Conservation (phyloP, 2,329 filamentous ascomycete species). For the Thielaviopsis euricoi region DNA sequence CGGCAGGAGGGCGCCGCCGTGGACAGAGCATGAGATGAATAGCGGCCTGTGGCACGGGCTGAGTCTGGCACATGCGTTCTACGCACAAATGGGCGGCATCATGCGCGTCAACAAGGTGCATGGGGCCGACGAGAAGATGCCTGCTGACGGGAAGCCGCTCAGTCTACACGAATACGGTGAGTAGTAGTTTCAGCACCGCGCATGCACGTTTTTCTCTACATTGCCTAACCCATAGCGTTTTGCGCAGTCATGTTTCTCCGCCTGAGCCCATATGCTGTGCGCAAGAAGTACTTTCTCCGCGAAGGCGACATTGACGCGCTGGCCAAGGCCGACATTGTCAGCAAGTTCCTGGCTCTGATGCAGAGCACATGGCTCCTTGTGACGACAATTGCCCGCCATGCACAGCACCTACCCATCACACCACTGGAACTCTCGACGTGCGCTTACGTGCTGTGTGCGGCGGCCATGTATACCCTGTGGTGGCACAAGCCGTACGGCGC, state of each 20-base stretch:
- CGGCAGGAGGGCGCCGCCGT: neutral
- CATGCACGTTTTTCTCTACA: no score
- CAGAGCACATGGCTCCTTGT: constrained; percentile 24
- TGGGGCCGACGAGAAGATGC: neutral
- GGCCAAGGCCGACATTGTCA: constrained; percentile 20
- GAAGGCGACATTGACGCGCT: constrained; percentile 19
- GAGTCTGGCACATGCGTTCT: constrained; percentile 19
- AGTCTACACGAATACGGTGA: constrained; percentile 4
- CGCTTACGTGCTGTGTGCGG: constrained; percentile 20
- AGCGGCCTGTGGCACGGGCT: constrained; percentile 12
- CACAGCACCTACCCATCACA: constrained; percentile 19
- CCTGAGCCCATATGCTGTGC: neutral
- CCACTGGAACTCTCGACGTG: constrained; percentile 21
- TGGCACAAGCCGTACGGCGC: constrained; percentile 17
- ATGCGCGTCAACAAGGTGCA: constrained; percentile 3
- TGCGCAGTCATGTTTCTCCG: constrained; percentile 1
- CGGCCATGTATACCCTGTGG: constrained; percentile 20
- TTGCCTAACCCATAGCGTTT: no score
- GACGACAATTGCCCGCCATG: constrained; percentile 19
- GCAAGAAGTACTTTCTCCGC: constrained; percentile 6
- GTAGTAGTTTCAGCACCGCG: no score
- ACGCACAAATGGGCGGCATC: constrained; percentile 19
- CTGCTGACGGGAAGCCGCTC: no score
- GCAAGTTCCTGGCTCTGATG: constrained; percentile 20
- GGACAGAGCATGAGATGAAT: neutral